Conservation (phyloP, 768 basidiomycete genomes). For the Boletus rubescentipes region DNA sequence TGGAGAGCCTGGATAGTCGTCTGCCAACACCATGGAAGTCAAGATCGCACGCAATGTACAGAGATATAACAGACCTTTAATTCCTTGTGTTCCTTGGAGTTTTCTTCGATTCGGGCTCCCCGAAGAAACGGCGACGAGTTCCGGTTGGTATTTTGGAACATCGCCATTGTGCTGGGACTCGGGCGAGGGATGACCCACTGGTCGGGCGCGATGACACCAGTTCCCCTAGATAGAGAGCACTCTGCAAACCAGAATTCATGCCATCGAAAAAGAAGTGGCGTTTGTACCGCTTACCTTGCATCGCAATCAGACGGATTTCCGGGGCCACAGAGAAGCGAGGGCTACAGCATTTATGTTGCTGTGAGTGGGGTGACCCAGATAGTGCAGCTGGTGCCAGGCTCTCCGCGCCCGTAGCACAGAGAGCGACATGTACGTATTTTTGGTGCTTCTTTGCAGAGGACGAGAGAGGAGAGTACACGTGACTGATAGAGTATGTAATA, state of each 20-base stretch:
- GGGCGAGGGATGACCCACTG: constrained; percentile 6
- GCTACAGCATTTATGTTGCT: neutral
- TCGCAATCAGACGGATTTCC: neutral
- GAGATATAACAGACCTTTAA: neutral
- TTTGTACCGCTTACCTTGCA: neutral
- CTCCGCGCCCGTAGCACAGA: neutral
- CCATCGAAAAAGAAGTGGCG: neutral
- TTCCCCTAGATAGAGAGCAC: neutral
- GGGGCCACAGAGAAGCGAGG: neutral
- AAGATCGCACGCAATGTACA: neutral
- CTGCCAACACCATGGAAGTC: neutral
- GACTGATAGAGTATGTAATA: constrained; percentile 14
- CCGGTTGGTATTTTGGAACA: neutral
- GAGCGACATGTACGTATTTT: constrained; percentile 7
- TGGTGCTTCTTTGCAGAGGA: constrained; percentile 8
- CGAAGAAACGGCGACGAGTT: neutral
- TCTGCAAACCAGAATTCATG: neutral
- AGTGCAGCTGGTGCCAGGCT: neutral
- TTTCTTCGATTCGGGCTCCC: neutral
- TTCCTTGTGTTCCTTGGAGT: constrained; percentile 9
- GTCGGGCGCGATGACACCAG: neutral
- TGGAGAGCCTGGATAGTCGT: constrained; percentile 4
- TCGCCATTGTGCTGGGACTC: neutral
- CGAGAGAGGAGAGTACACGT: constrained; percentile 8
- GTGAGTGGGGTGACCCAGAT: neutral